Base-by-base conservation (phyloP, 345 rosid genomes). In the Barbarea vulgaris region DNA sequence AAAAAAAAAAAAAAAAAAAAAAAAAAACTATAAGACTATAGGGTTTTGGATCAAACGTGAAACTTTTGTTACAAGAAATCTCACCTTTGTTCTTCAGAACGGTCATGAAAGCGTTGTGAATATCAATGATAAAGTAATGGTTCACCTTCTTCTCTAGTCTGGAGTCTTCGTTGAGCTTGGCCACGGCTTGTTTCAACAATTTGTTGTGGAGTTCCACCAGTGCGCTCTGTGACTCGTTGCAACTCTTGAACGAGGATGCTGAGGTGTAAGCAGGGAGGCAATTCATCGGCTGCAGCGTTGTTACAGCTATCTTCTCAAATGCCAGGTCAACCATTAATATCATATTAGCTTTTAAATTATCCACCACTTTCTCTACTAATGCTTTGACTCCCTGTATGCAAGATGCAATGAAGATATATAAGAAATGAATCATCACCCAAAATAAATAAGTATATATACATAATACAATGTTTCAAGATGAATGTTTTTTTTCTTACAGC, bases 251-350 rank as follows among this genome's bases (percentile, higher is more conserved):
- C 3, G 86, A 79, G 22, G 73, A 52, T 1, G 17, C 7, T 2
- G 4, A 1, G 2, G 90, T 82, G 47, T 27, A 63, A 0, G 0
- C 13, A 6, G 91, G 93, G 50, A 89, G 89, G 78, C 97, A 91
- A 0, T 95, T 95, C 39, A 86, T 33, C 1, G 95, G 97, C 15
- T 74, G 85, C 11, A 91, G 61, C 9, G 80, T 55, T 0, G 79
- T 33, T n/a, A n/a, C n/a, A n/a, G n/a, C n/a, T n/a, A n/a, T n/a
- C n/a, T n/a, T n/a, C n/a, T n/a, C n/a, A n/a, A n/a, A n/a, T n/a
- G n/a, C n/a, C 65, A 87, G 70, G 71, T 10, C 80, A 64, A 72
- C 19, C 46, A 59, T 9, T 59, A 19, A 5, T 17, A 34, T 59
- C 28, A 59, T 11, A 11, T 14, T 19, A 59, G 7, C 27, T 5